Evolutionary conservation across 257 asterid species (phyloP).

Genomic region (Solanum gandarillasii): DNA sequence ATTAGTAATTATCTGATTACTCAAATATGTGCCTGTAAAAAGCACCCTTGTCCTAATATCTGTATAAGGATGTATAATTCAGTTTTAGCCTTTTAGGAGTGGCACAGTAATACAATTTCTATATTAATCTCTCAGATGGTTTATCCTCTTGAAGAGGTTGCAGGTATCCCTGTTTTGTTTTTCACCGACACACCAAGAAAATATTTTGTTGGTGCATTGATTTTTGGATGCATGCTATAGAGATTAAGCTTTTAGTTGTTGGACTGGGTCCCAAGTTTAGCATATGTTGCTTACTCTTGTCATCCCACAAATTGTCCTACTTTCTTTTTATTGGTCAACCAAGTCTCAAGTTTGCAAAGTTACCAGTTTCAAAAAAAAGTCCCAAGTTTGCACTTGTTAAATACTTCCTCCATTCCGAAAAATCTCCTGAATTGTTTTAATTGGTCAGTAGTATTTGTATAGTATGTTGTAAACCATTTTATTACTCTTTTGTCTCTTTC

Average conservation of each 20-base stretch:
- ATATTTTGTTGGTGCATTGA: neutral
- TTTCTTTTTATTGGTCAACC: neutral
- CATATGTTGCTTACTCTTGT: neutral
- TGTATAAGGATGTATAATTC: neutral
- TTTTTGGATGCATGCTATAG: neutral
- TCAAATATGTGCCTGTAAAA: neutral
- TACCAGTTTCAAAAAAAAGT: neutral
- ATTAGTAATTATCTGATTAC: neutral
- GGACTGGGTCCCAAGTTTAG: neutral
- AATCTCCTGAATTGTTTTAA: neutral
- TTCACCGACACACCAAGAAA: neutral
- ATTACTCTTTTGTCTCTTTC: neutral
- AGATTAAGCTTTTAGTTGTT: neutral
- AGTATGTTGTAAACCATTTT: neutral
- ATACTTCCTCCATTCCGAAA: neutral
- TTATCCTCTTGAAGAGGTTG: neutral
- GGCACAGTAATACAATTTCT: neutral
- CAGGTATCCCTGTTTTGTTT: neutral
- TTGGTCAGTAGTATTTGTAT: neutral
- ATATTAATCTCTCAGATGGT: neutral
- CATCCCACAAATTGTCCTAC: neutral
- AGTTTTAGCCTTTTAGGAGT: neutral
- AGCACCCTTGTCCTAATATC: conserved; percentile 19
- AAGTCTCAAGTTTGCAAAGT: neutral
- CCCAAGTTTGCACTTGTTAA: neutral